Percentiles rank a stretch among this genome's conserved stretches.
phyloP scores from a whole-genome alignment of 2,329 filamentous ascomycete species.

The Neurospora sp. region DNA sequence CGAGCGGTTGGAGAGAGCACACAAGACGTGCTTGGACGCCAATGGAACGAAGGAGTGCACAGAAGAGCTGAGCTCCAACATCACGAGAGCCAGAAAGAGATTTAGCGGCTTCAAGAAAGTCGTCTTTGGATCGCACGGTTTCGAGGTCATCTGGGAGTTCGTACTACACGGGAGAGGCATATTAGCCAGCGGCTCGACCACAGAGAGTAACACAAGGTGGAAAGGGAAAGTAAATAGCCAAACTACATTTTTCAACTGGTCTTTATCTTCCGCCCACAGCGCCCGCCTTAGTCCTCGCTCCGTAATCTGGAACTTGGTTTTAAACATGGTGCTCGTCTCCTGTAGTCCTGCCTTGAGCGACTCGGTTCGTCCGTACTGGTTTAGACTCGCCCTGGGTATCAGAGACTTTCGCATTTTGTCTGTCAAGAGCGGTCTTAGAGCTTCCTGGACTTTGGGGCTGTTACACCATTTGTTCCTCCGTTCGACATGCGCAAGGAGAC shows the following conservation, averaged over 20 bases:
- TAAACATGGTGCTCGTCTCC: slow-evolving; percentile 58
- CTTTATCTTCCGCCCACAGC: slow-evolving; percentile 63
- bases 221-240: slow-evolving; percentile 3
- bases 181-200: slow-evolving; percentile 16
- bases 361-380: slow-evolving; percentile 67
- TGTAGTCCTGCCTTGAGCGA: slow-evolving; percentile 73
- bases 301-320: slow-evolving; percentile 58
- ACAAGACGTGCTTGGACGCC: slow-evolving; percentile 76
- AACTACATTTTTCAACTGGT: slow-evolving; percentile 48
- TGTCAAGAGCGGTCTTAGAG: slow-evolving; percentile 55
- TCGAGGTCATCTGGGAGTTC: slow-evolving; percentile 55
- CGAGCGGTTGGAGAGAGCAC: slow-evolving; percentile 78
- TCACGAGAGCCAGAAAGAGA: slow-evolving; percentile 74
- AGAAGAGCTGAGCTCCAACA: slow-evolving; percentile 82
- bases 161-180: slow-evolving; percentile 29
- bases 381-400: slow-evolving; percentile 54
- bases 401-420: slow-evolving; percentile 58
- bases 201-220: not conserved
- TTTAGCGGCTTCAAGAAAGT: slow-evolving; percentile 64
- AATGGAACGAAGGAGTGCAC: slow-evolving; percentile 72
- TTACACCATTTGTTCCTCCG: slow-evolving; percentile 87
- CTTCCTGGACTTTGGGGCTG: slow-evolving; percentile 55
- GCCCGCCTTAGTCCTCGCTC: slow-evolving; percentile 60
- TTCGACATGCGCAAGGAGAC: slow-evolving; percentile 68
- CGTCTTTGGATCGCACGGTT: slow-evolving; percentile 55